Evolutionary conservation across 441 rosid genomes (phyloP).

Genomic region (Gossypium lobatum): DNA sequence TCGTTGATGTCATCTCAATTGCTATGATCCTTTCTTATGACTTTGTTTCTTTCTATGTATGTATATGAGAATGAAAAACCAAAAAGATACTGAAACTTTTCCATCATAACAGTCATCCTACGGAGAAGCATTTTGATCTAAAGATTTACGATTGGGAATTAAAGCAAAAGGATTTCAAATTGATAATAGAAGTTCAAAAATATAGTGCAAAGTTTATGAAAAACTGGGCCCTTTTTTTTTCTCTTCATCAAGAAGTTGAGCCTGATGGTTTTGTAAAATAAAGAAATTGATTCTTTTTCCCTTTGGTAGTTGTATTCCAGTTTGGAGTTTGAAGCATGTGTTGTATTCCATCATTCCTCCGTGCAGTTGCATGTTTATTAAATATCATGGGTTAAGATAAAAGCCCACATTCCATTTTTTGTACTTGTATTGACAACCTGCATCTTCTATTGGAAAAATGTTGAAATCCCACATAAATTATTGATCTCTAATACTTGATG

Average conservation of each 20-base stretch:
- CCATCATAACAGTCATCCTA: neutral
- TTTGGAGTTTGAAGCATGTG: neutral
- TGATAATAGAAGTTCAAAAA: neutral
- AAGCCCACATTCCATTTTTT: neutral
- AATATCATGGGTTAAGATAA: neutral
- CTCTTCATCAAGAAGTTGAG: neutral
- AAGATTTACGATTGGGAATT: conserved; percentile 1
- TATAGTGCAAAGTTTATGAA: neutral
- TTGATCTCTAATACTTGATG: neutral
- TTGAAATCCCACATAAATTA: neutral
- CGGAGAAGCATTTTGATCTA: neutral
- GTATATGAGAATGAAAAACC: neutral
- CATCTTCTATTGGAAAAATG: neutral
- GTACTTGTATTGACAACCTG: neutral
- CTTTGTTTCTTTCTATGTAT: neutral
- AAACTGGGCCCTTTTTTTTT: neutral
- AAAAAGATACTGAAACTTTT: neutral
- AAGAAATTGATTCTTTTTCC: neutral
- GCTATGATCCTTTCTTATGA: neutral
- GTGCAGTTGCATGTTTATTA: neutral
- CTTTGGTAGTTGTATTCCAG: neutral
- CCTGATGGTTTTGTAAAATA: neutral
- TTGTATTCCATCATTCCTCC: neutral
- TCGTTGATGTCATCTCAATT: neutral
- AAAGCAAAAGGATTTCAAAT: neutral